phyloP scores from a whole-genome alignment of 257 asterid species.

The Avicennia marina region DNA sequence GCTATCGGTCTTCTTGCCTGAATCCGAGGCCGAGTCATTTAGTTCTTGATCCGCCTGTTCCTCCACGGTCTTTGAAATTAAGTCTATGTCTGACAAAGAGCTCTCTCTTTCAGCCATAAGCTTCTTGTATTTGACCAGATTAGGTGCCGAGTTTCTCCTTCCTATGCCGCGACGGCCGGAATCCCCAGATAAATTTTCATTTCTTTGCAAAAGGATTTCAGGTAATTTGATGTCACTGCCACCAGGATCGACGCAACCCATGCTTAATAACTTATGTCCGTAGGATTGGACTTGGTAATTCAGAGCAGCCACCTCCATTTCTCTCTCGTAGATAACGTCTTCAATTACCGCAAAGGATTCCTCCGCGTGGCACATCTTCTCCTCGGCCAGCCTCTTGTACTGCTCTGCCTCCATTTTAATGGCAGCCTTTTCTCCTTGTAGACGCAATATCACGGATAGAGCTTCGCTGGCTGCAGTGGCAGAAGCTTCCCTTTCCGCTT shows the following conservation, averaged over 20 bases:
- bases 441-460: constrained; percentile 64
- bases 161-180: constrained; percentile 24
- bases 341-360: constrained; percentile 75
- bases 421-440: constrained; percentile 84
- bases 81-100: constrained; percentile 26
- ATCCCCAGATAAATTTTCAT: constrained; percentile 28
- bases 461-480: constrained; percentile 87
- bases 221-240: constrained; percentile 45
- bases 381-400: constrained; percentile 80
- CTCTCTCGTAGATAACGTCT: constrained; percentile 76
- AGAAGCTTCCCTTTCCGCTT: constrained; percentile 87
- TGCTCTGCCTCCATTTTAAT: constrained; percentile 93
- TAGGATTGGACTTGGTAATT: constrained; percentile 80
- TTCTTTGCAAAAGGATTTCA: constrained; percentile 48
- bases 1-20: constrained; percentile 37
- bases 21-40: constrained; percentile 25
- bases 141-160: constrained; percentile 68
- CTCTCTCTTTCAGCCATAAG: constrained; percentile 33
- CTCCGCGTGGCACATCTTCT: constrained; percentile 79
- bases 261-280: constrained; percentile 52
- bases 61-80: constrained; percentile 29
- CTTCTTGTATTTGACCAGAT: constrained; percentile 39
- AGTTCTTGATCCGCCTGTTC: constrained; percentile 30
- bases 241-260: constrained; percentile 62
- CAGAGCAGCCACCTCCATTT: constrained; percentile 77